A percentile compares a stretch with the other conserved stretches of the same genome.
These are phyloP conservation scores for Rhododendron mucronatum DNA, from an alignment of 148 eudicot genomes.

Conservation along the genomic window DNA sequence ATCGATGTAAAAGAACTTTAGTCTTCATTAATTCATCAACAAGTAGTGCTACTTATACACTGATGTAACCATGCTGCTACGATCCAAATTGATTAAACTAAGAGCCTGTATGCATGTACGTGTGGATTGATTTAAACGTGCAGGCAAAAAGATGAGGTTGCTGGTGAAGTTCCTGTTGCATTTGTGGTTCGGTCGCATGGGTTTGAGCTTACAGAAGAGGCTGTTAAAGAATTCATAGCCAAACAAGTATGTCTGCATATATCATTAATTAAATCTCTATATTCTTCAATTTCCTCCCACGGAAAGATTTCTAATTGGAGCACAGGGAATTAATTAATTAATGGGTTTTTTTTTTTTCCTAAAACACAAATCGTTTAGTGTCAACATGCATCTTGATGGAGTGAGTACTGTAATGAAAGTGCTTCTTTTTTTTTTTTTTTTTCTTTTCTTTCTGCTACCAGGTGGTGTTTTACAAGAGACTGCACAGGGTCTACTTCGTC, in stretches of 20 bases:
- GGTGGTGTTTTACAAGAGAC: slow-evolving; percentile 85
- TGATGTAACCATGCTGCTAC: background rate
- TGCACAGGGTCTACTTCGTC: slow-evolving; percentile 77
- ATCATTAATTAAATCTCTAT: background rate
- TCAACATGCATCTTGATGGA: background rate
- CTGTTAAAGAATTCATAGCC: slow-evolving; percentile 66
- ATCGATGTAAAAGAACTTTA: background rate
- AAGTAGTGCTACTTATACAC: background rate
- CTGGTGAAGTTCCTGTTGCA: slow-evolving; percentile 92
- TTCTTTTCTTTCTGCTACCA: slow-evolving; percentile 11
- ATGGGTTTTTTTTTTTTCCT: background rate
- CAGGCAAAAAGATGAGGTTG: slow-evolving; percentile 84
- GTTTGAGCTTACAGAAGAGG: slow-evolving; percentile 62
- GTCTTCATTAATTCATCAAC: background rate
- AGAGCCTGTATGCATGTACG: background rate
- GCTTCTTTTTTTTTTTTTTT: slow-evolving; percentile 27
- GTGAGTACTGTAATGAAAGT: background rate
- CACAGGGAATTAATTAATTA: background rate
- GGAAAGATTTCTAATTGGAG: background rate
- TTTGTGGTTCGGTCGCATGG: slow-evolving; percentile 74
- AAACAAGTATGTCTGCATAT: slow-evolving; percentile 47
- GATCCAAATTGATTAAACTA: background rate
- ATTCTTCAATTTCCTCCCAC: background rate
- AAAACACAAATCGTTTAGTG: background rate
- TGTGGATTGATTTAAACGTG: background rate